Evolutionary conservation across 2,329 filamentous ascomycete species (phyloP).

Genomic region (Penicillium rolfsii): DNA sequence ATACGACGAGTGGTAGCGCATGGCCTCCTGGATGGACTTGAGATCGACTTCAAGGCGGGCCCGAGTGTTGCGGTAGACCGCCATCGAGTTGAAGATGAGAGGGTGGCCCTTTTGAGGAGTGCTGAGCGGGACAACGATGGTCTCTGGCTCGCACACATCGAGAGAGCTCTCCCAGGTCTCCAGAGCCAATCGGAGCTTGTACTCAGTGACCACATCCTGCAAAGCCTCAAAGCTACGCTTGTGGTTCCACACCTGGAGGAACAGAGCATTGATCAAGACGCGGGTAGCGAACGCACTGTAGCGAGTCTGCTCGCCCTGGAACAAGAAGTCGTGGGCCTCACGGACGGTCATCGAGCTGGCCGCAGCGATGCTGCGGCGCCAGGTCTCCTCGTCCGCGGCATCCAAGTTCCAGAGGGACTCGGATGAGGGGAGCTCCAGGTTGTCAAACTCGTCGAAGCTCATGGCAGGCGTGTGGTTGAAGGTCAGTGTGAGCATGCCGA

Average conservation of each 20-base stretch:
- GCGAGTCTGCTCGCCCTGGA: constrained; percentile 85
- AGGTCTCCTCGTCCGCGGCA: constrained; percentile 74
- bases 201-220: constrained; percentile 96
- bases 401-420: constrained; percentile 93
- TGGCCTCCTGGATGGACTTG: constrained; percentile 92
- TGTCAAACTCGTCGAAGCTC: constrained; percentile 97
- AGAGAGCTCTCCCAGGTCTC: constrained; percentile 99
- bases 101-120: constrained; percentile 96
- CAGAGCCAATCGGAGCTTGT: constrained; percentile 91
- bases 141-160: constrained; percentile 89
- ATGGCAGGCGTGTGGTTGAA: constrained; percentile 99
- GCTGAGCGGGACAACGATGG: constrained; percentile 82
- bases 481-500: constrained; percentile 88
- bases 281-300: constrained; percentile 97
- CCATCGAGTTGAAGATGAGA: constrained; percentile 96
- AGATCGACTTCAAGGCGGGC: constrained; percentile 92
- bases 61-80: constrained; percentile 91
- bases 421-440: constrained; percentile 86
- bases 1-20: constrained; percentile 95
- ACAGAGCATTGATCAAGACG: constrained; percentile 98
- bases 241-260: constrained; percentile 98
- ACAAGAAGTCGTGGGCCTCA: constrained; percentile 91
- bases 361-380: constrained; percentile 75
- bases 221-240: constrained; percentile 97
- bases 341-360: constrained; percentile 83